Evolutionary conservation across 192 early-diverging fungal genomes (phyloP).

Genomic region (Backusella tarrabulga): DNA sequence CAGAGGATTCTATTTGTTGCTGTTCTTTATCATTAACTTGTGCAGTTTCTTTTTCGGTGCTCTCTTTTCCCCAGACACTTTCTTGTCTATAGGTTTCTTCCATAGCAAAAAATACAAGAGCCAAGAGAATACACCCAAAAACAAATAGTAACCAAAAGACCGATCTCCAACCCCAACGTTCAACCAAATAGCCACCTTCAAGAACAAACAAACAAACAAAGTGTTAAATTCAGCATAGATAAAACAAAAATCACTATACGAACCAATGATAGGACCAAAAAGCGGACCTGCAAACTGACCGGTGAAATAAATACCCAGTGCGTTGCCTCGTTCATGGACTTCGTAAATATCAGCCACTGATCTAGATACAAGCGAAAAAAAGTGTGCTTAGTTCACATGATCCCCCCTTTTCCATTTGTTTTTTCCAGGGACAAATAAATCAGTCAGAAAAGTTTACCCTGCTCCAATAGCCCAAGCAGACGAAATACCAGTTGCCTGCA

Average conservation of each 20-base stretch:
- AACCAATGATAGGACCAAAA: constrained; percentile 41
- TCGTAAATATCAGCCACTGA: constrained; percentile 35
- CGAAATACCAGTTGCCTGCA: constrained; percentile 47
- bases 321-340: constrained; percentile 33
- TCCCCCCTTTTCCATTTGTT: neutral
- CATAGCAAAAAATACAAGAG: constrained; percentile 23
- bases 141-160: constrained; percentile 15
- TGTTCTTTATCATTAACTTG: neutral
- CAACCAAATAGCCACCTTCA: constrained; percentile 6
- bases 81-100: constrained; percentile 40
- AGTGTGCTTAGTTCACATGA: constrained; percentile 27
- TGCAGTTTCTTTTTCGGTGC: neutral
- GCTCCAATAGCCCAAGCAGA: constrained; percentile 46
- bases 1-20: neutral
- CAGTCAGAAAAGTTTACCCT: constrained; percentile 21
- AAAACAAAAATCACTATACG: constrained; percentile 22
- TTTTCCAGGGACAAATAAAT: neutral
- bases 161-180: constrained; percentile 10
- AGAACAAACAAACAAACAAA: neutral
- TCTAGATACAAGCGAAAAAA: constrained; percentile 41
- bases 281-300: constrained; percentile 36
- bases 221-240: neutral
- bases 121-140: constrained; percentile 5
- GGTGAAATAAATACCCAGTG: constrained; percentile 30
- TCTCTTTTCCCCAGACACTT: constrained; percentile 1